A percentile compares a stretch with the other conserved stretches of the same genome.
These are phyloP conservation scores for Apostasia shenzhenica DNA, from an alignment of 106 monocot species.

Conservation along the genomic window DNA sequence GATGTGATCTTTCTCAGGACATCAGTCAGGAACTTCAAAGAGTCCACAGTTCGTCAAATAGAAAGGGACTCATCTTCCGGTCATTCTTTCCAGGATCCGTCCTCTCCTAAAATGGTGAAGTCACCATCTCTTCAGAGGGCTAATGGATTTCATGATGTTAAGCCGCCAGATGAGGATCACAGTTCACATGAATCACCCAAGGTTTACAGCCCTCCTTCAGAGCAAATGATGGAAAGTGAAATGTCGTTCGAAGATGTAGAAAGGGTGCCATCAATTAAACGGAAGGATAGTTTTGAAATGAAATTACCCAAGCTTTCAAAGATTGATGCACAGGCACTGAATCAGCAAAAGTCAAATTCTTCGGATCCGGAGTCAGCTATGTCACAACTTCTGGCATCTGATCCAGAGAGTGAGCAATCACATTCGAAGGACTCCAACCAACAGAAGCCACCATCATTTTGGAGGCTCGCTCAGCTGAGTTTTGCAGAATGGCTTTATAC, in stretches of 20 bases:
- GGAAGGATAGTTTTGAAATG: constrained; percentile 94
- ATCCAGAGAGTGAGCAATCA: constrained; percentile 94
- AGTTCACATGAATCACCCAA: constrained; percentile 77
- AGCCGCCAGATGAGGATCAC: constrained; percentile 43
- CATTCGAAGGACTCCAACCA: constrained; percentile 52
- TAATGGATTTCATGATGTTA: constrained; percentile 49
- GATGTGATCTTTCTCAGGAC: constrained; percentile 48
- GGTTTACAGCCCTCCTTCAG: constrained; percentile 56
- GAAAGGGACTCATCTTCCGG: constrained; percentile 64
- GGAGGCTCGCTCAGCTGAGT: constrained; percentile 88
- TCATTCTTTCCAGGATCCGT: constrained; percentile 57
- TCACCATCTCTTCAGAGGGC: constrained; percentile 82
- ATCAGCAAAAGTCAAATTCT: constrained; percentile 56
- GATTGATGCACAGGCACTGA: constrained; percentile 71
- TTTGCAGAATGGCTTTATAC: constrained; percentile 98
- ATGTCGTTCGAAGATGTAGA: constrained; percentile 37
- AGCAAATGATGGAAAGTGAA: constrained; percentile 65
- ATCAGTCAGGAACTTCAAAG: constrained; percentile 62
- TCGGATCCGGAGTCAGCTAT: constrained; percentile 95
- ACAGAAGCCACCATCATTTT: constrained; percentile 74
- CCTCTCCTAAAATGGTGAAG: constrained; percentile 87
- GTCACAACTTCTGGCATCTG: constrained; percentile 90
- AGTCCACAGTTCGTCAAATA: constrained; percentile 45
- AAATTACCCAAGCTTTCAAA: constrained; percentile 83
- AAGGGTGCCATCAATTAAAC: constrained; percentile 74